Evolutionary conservation across 208 protist species (phyloP), one percentile per base, ranked within the genome.

Genomic region (Leptomonas pyrrhocoris): DNA sequence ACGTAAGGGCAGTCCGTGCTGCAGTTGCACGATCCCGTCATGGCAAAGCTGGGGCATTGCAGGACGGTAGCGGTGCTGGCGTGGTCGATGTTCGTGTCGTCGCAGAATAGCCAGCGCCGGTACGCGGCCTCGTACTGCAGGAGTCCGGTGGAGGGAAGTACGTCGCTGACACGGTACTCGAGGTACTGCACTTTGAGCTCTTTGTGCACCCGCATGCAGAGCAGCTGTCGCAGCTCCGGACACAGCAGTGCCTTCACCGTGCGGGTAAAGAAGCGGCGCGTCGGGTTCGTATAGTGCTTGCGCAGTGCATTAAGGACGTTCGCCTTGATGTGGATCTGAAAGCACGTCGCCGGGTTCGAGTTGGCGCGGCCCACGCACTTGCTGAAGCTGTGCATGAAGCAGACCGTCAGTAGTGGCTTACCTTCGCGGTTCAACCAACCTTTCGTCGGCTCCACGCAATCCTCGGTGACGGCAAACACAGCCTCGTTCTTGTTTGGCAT

Each of bases 321-420:
- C 9, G 69, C 64, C 36, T 85, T 80, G 25, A 85, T 66, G 69
- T 88, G 83, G 16, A 88, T 88, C 51, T 88, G 79, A 48, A 85
- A 85, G 65, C 83, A 88, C 51, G 76, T 88, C 5, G 60, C 58
- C 0, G 76, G 79, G 48, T 80, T 80, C 6, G 60, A 71, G 55
- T 80, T 79, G n/a, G 72, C 73, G 48, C 79, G 73, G 5, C 83
- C 79, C 2, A 67, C 55, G 36, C 83, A 88, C 62, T 85, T 88
- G 18, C 79, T 79, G 46, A 84, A 88, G 70, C 83, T 84, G 68
- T 88, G 83, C 83, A 88, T 84, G 57, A 88, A 88, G 69, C 83
- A 88, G 19, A 88, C 75, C 1, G 83, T 83, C 36, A 85, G 79
- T 12, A 76, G 46, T 13, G 75, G 79, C 49, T 85, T 88, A 0